Evolutionary conservation across 2,329 filamentous ascomycete species (phyloP), one percentile per base, ranked within the genome.

Genomic region (Aspergillus ochraceus): DNA sequence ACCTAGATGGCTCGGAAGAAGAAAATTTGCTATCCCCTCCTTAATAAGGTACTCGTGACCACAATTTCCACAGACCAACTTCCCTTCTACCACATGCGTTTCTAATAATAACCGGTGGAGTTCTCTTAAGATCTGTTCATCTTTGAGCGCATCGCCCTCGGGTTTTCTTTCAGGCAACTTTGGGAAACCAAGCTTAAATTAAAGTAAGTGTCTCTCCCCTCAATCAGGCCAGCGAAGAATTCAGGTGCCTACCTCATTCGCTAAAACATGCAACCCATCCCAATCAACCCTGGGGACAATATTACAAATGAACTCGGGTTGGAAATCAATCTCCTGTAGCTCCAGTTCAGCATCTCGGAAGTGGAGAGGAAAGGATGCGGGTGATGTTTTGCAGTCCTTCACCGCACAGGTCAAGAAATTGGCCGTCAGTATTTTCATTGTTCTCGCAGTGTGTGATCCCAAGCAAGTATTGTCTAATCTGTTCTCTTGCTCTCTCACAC

Each of bases 331-430:
- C 68, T 96, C 91, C 68, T 91, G 85, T 70, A 92, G 88, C 67
- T 93, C 92, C 24, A 99, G 88, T 75, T 97, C 92, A 55, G 91
- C 93, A 70, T 98, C 92, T 70, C 89, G 89, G 58, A 95, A 94
- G 76, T 98, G 95, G 17, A 99, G 84, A 2, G 95, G 95, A 73
- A 96, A 98, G 24, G 92, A 91, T 55, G 85, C 80, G 6, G 89
- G 82, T 32, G 89, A 88, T 59, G 87, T 85, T 80, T 96, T 97
- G 89, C 95, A 99, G 58, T 90, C 84, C 83, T 97, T 98, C 74
- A 96, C 90, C 63, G 95, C 94, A 83, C 95, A 99, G 70, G 92
- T 95, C 66, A 98, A 83, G 79, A 99, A 99, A 80, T 98, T 98
- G 71, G 96, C 88, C 62, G 92, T 97, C 55, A 98, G 86, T 64